phyloP scores from a whole-genome alignment of 306 rosid genomes.

The Aeschynomene evenia region DNA sequence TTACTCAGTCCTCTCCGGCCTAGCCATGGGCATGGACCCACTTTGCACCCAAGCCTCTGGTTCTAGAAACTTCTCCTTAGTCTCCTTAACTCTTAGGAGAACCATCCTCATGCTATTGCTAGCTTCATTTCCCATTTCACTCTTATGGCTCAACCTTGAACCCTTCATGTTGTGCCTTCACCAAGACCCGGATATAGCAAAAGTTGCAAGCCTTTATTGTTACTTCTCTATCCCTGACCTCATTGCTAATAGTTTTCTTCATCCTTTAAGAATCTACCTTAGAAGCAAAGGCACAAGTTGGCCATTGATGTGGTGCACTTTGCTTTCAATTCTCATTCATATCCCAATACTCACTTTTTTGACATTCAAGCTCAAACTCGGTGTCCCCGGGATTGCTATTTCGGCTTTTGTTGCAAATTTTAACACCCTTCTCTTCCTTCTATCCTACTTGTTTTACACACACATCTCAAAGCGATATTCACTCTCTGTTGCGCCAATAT shows the following conservation, averaged over 20 bases:
- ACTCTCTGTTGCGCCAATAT: constrained; percentile 24
- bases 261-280: constrained; percentile 68
- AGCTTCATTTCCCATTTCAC: constrained; percentile 58
- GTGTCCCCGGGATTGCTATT: constrained; percentile 69
- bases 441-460: constrained; percentile 43
- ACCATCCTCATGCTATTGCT: constrained; percentile 55
- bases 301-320: constrained; percentile 72
- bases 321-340: constrained; percentile 56
- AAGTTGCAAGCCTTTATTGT: constrained; percentile 66
- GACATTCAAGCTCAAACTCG: constrained; percentile 68
- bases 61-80: constrained; percentile 51
- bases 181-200: constrained; percentile 60
- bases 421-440: constrained; percentile 57
- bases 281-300: constrained; percentile 69
- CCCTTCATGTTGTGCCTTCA: constrained; percentile 61
- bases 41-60: constrained; percentile 77
- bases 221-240: constrained; percentile 76
- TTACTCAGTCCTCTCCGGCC: constrained; percentile 68
- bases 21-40: constrained; percentile 85
- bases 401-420: constrained; percentile 64
- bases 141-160: constrained; percentile 71
- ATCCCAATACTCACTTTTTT: constrained; percentile 55
- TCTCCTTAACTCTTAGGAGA: constrained; percentile 52
- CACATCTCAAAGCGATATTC: constrained; percentile 15
- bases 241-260: constrained; percentile 63